Evolutionary conservation across 2,329 filamentous ascomycete species (phyloP), one percentile per base, ranked within the genome.

Genomic region (Cephalotrichum gorgonifer): DNA sequence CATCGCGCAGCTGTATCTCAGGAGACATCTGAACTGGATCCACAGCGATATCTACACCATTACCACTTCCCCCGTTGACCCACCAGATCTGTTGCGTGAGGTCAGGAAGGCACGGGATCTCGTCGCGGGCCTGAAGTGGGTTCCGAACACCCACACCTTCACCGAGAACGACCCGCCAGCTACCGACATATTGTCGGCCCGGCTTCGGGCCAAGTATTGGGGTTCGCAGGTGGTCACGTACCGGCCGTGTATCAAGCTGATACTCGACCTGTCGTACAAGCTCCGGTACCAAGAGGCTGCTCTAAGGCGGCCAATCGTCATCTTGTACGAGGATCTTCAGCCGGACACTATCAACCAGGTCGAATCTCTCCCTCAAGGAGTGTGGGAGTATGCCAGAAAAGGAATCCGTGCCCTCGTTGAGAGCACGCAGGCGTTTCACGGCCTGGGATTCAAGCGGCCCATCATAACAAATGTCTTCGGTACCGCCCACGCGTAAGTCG

Each of bases 381-480:
- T 81, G 27, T 65, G 79, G 9, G 62, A 73, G 4, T 74, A 81
- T 52, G 83, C 82, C 15, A 64, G 65, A 44, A 73, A 71, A 53
- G 88, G 85, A 51, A 76, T 93, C 50, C 71, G 80, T 41, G 86
- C 88, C 6, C 79, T 95, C 1, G 81, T 95, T 48, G 75, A 85
- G 60, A 96, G 91, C 62, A 97, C 91, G 0, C 77, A 81, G 49
- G 88, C 89, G 1, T 95, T 97, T 61, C 74, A 85, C 54, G 72
- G 73, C 2, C 73, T 86, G 15, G 66, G 69, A n/a, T n/a, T n/a
- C n/a, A 66, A 77, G 53, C 79, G 88, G 27, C 79, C 86, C 8
- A 84, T 96, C 47, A 83, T 97, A 49, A 97, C 91, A 15, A 97
- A 96, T 58, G 83, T 95, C 23, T 95, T 95, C 66, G 90, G 91